Conservation (phyloP, 495 filamentous ascomycete species). For the Margaritispora aquatica region DNA sequence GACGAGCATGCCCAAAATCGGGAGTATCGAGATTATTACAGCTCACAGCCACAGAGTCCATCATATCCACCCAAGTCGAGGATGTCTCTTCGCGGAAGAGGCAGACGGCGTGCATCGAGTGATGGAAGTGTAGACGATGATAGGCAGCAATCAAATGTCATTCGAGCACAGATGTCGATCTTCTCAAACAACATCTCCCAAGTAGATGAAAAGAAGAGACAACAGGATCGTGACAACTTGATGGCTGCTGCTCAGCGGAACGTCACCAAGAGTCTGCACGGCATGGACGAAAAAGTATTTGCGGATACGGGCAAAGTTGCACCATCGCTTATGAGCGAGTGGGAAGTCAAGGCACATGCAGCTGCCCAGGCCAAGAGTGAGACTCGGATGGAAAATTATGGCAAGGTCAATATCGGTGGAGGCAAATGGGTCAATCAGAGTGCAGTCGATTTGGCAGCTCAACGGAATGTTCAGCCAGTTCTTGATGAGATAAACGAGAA, state of each 20-base stretch:
- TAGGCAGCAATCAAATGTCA: conserved; percentile 59
- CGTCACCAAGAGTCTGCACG: conserved; percentile 67
- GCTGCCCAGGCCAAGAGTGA: conserved; percentile 62
- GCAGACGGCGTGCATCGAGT: conserved; percentile 59
- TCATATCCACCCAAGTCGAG: conserved; percentile 32
- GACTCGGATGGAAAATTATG: conserved; percentile 43
- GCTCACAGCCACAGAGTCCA: conserved; percentile 32
- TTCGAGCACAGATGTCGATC: conserved; percentile 72
- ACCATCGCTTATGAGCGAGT: conserved; percentile 61
- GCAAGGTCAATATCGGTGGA: conserved; percentile 73
- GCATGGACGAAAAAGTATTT: conserved; percentile 74
- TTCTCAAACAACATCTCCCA: conserved; percentile 61
- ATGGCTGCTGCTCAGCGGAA: conserved; percentile 78
- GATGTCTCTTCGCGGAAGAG: conserved; percentile 44
- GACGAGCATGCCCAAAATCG: conserved; percentile 54
- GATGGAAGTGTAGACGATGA: conserved; percentile 62
- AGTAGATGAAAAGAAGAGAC: conserved; percentile 70
- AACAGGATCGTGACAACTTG: conserved; percentile 63
- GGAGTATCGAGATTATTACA: conserved; percentile 69
- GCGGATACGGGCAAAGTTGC: conserved; percentile 71
- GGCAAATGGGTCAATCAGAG: conserved; percentile 72
- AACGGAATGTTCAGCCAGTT: conserved; percentile 74
- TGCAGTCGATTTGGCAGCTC: conserved; percentile 77
- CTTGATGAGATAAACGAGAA: conserved; percentile 83
- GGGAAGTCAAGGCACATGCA: conserved; percentile 68